Base-by-base conservation (phyloP, 495 filamentous ascomycete genomes). In the Xylaria castorea region DNA sequence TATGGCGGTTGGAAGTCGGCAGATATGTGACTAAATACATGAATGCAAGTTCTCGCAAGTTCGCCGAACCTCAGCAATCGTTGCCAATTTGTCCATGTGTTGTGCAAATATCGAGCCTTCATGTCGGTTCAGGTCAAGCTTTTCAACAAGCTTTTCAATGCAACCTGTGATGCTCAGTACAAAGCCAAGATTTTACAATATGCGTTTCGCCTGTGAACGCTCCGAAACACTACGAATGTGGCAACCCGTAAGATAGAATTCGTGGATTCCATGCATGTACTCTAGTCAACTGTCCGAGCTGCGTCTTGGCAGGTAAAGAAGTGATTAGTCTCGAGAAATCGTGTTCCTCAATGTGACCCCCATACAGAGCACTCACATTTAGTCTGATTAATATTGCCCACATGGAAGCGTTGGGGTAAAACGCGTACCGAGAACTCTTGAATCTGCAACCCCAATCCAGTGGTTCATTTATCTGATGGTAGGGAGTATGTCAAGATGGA, bases 111-210 rank as follows among this genome's bases (percentile, higher is more conserved):
- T 44, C 25, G 66, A 44, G 34, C 50, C 22, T 66, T 18, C 14
- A 38, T 46, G 55, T 62, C 22, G 32, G 53, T 20, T 48, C 27
- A 62, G 32, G 40, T 48, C 50, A 70, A 70, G 67, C 67, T 61
- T 70, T 70, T 61, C n/a, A 42, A 68, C 66, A 68, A 68, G 66
- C 66, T 70, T 70, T 60, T 34, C 20, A 25, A 46, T 64, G 58
- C 46, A 53, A 66, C 50, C 36, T 30, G 70, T 27, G 42, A 32
- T 51, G 4, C 58, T 40, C 3, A 27, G 30, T 42, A 73, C 67
- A 75, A 69, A 76, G 36, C 38, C 71, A 62, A 73, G n/a, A 61
- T 61, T 69, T 66, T 27, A 66, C 57, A 53, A 71, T 67, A 65
- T 71, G 71, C 66, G 48, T 70, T 75, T 70, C 55, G 42, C 40